phyloP scores from a whole-genome alignment of 495 filamentous ascomycete species.

The Penicillium coffeae region DNA sequence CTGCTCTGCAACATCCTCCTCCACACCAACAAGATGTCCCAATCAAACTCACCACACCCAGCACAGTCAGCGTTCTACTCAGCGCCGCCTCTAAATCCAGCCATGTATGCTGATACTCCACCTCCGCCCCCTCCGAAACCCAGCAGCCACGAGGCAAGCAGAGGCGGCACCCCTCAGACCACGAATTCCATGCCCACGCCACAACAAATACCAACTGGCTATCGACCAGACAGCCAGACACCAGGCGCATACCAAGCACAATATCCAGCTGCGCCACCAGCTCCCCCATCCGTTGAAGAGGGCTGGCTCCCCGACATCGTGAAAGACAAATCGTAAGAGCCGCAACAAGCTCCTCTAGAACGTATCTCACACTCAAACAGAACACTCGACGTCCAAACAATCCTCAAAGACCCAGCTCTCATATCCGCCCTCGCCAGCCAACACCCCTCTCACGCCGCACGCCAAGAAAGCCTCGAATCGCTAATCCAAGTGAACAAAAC shows the following conservation, averaged over 20 bases:
- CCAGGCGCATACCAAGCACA: conserved; percentile 14
- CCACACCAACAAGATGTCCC: conserved; percentile 30
- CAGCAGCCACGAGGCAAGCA: conserved; percentile 62
- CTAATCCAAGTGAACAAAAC: conserved; percentile 57
- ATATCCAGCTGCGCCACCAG: conserved; percentile 18
- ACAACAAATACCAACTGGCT: conserved; percentile 27
- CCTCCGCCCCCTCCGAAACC: conserved; percentile 73
- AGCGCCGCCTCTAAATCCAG: conserved; percentile 23
- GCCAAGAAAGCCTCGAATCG: conserved; percentile 53
- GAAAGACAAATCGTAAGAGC: conserved; percentile 67
- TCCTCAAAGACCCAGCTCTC: conserved; percentile 56
- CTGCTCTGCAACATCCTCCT: conserved; percentile 7
- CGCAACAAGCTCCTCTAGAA: neutral
- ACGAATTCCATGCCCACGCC: conserved; percentile 27
- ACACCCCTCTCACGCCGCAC: conserved; percentile 53
- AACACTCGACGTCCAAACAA: conserved; percentile 59
- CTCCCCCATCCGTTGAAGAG: conserved; percentile 40
- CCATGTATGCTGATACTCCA: conserved; percentile 50
- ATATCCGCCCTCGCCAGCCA: conserved; percentile 62
- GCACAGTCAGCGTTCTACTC: conserved; percentile 21
- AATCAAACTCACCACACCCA: conserved; percentile 22
- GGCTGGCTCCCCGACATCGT: conserved; percentile 67
- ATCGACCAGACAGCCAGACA: conserved; percentile 19
- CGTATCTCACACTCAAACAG: conserved; percentile 28
- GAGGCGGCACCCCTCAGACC: conserved; percentile 57